Evolutionary conservation across 1,284 basidiomycete species (phyloP).

Genomic region (Gymnopus androsaceus): DNA sequence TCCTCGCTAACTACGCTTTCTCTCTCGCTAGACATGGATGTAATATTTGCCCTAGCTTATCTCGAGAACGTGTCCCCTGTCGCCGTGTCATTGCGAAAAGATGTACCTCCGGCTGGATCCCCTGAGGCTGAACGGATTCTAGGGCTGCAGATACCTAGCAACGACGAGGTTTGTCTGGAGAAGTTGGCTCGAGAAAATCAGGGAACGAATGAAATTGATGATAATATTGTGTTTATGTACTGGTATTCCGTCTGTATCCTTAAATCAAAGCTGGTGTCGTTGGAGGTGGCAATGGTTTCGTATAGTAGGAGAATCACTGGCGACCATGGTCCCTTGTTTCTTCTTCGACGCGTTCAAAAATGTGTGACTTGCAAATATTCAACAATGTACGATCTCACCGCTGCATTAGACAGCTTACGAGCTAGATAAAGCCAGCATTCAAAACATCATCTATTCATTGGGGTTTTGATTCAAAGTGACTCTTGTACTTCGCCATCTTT

Average conservation of each 20-base stretch:
- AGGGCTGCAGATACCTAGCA: conserved; percentile 29
- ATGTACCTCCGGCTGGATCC: conserved; percentile 55
- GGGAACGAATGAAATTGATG: background rate
- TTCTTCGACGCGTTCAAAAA: no score
- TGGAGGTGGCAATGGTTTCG: no score
- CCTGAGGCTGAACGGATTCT: conserved; percentile 56
- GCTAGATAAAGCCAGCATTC: no score
- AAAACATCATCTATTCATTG: no score
- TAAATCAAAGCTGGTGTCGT: no score
- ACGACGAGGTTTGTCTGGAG: background rate
- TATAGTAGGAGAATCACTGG: no score
- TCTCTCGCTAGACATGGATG: conserved; percentile 55
- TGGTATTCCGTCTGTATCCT: background rate
- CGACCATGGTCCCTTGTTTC: no score
- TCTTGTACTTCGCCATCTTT: conserved; percentile 44
- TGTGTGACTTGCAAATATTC: no score
- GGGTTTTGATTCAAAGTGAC: conserved; percentile 30
- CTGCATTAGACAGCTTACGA: no score
- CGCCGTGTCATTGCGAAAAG: conserved; percentile 54
- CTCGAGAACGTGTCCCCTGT: conserved; percentile 60
- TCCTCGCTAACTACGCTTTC: background rate
- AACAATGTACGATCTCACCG: no score
- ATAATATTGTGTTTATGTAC: background rate
- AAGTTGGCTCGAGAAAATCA: background rate
- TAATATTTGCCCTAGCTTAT: conserved; percentile 61